Evolutionary conservation across 1,284 basidiomycete genomes (phyloP).

Genomic region (Ustilago sp.): DNA sequence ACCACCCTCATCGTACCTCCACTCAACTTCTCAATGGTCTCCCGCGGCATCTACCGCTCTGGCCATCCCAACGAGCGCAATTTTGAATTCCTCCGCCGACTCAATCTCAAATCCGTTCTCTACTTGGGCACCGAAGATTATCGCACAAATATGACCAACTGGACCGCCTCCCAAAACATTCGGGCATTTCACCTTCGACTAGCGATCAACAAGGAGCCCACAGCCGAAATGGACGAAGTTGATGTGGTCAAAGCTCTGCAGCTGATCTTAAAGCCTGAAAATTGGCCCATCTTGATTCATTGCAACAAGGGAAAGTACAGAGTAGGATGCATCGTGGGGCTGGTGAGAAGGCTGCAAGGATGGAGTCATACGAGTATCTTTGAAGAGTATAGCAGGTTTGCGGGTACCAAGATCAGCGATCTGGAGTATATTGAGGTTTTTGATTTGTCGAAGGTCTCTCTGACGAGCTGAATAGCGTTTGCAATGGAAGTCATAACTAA

Average conservation of each 20-base stretch:
- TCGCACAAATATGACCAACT: slow-evolving; percentile 57
- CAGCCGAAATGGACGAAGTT: slow-evolving; percentile 64
- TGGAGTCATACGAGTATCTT: slow-evolving; percentile 68
- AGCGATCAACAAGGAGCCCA: slow-evolving; percentile 68
- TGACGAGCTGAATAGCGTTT: background rate
- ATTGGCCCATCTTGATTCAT: slow-evolving; percentile 65
- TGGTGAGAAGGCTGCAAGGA: slow-evolving; percentile 63
- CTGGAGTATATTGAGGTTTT: slow-evolving; percentile 66
- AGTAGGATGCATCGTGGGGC: slow-evolving; percentile 64
- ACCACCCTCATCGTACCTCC: slow-evolving; percentile 62
- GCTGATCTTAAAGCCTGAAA: slow-evolving; percentile 52
- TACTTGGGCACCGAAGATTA: slow-evolving; percentile 66
- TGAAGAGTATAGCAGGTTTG: slow-evolving; percentile 67
- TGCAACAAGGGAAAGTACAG: slow-evolving; percentile 69
- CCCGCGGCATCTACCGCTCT: slow-evolving; percentile 63
- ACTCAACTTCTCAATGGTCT: slow-evolving; percentile 68
- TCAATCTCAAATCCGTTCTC: slow-evolving; percentile 63
- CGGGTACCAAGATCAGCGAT: slow-evolving; percentile 64
- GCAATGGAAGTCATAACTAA: background rate
- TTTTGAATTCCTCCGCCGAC: slow-evolving; percentile 62
- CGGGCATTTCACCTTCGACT: slow-evolving; percentile 61
- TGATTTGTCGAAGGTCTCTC: slow-evolving; percentile 39
- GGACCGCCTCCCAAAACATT: slow-evolving; percentile 49
- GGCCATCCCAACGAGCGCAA: slow-evolving; percentile 69
- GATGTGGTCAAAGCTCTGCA: slow-evolving; percentile 56